Evolutionary conservation across 2,329 filamentous ascomycete species (phyloP).

Genomic region (Hymenoscyphus repandus): DNA sequence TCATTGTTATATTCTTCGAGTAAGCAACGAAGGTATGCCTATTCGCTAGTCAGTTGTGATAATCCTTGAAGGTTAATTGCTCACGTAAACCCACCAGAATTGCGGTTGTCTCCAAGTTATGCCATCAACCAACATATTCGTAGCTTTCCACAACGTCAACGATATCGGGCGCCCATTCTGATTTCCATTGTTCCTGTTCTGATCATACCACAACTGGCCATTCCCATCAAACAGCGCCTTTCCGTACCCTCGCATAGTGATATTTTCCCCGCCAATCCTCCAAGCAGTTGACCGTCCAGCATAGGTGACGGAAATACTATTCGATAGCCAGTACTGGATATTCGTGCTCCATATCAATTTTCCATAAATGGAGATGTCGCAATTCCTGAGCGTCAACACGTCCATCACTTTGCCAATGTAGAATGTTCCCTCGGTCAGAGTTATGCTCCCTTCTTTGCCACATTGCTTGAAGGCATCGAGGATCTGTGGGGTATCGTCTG

Average conservation of each 20-base stretch:
- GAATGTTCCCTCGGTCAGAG: slow-evolving; percentile 38
- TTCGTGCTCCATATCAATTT: slow-evolving; percentile 57
- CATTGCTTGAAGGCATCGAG: slow-evolving; percentile 37
- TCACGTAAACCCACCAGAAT: slow-evolving; percentile 10
- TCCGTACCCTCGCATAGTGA: slow-evolving; percentile 58
- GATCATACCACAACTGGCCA: slow-evolving; percentile 29
- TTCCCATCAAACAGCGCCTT: slow-evolving; percentile 49
- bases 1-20: slow-evolving; percentile 16
- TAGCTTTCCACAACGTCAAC: slow-evolving; percentile 41
- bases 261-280: slow-evolving; percentile 55
- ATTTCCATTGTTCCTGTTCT: slow-evolving; percentile 38
- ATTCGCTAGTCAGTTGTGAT: not conserved
- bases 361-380: slow-evolving; percentile 56
- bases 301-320: slow-evolving; percentile 56
- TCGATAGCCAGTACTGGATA: slow-evolving; percentile 60
- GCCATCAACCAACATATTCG: slow-evolving; percentile 41
- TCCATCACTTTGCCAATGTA: slow-evolving; percentile 53
- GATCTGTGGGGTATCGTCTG: slow-evolving; percentile 38
- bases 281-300: slow-evolving; percentile 62
- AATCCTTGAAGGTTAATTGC: not conserved
- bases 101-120: slow-evolving; percentile 15
- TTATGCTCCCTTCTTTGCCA: slow-evolving; percentile 34
- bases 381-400: slow-evolving; percentile 49
- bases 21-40: slow-evolving; percentile 17
- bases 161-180: slow-evolving; percentile 40